Percentiles rank a stretch among this genome's conserved stretches.
Conservation (phyloP, 352 stramenopile genomes). For the Stramenopiles sp. region DNA sequence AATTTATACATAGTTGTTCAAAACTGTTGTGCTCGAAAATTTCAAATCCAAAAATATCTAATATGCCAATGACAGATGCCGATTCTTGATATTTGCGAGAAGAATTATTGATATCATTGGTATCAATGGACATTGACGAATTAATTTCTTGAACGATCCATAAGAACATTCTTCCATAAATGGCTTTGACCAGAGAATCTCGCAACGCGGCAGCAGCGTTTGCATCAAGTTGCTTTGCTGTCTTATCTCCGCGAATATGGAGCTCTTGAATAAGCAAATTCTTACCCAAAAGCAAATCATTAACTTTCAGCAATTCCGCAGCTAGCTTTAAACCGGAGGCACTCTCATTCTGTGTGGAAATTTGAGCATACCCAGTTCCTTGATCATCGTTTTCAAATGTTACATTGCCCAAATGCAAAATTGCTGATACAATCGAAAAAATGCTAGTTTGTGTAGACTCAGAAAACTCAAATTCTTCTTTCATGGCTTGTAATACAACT, state of each 20-base stretch:
- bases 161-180: constrained; percentile 80
- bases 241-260: constrained; percentile 61
- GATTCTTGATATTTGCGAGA: constrained; percentile 36
- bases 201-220: constrained; percentile 53
- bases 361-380: constrained; percentile 33
- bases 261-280: constrained; percentile 74
- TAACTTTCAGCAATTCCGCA: constrained; percentile 59
- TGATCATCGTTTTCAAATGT: constrained; percentile 52
- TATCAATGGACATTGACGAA: constrained; percentile 12
- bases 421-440: constrained; percentile 59
- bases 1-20: constrained; percentile 88
- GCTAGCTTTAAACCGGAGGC: constrained; percentile 47
- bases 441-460: constrained; percentile 65
- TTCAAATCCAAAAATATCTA: constrained; percentile 95
- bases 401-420: constrained; percentile 86
- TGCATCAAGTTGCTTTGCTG: constrained; percentile 43
- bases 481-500: constrained; percentile 39
- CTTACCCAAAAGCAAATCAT: constrained; percentile 53
- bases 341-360: constrained; percentile 31
- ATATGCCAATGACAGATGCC: constrained; percentile 65
- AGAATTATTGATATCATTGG: background rate
- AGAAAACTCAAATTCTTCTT: constrained; percentile 59
- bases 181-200: constrained; percentile 71
- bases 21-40: constrained; percentile 74
- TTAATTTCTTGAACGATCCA: constrained; percentile 15